Conservation (phyloP, 139 green algal genomes). For the Haematococcus sp. region DNA sequence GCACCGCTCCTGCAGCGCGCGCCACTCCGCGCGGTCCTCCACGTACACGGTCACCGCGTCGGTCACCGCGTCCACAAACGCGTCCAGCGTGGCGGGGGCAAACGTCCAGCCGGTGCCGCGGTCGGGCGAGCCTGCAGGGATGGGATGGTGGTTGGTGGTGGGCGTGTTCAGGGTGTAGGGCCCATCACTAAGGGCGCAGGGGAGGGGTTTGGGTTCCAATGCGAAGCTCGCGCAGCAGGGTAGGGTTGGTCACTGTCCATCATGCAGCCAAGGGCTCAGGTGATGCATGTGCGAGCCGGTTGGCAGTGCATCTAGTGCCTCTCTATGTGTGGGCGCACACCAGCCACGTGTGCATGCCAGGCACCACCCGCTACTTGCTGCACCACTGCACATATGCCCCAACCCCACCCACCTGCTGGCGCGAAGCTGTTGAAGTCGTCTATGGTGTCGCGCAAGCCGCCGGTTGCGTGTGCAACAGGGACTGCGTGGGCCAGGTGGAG, state of each 20-base stretch:
- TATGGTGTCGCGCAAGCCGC: conserved; percentile 84
- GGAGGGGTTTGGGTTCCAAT: background rate
- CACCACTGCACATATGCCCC: no score
- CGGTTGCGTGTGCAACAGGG: conserved; percentile 80
- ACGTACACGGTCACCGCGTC: conserved; percentile 52
- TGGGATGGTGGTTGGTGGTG: no score
- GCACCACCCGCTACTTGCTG: no score
- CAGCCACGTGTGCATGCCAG: no score
- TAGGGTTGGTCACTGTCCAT: background rate
- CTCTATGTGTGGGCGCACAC: no score
- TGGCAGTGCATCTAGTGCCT: no score
- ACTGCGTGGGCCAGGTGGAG: conserved; percentile 31
- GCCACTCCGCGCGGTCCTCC: conserved; percentile 53
- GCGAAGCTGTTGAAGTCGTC: conserved; percentile 72
- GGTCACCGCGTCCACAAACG: conserved; percentile 56
- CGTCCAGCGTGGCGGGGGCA: conserved; percentile 35
- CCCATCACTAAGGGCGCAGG: background rate
- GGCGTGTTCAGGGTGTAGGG: no score
- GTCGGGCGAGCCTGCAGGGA: background rate
- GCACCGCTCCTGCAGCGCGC: conserved; percentile 44
- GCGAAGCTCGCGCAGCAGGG: background rate
- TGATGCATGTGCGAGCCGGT: no score
- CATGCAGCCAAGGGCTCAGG: background rate
- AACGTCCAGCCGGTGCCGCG: conserved; percentile 75
- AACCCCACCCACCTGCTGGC: conserved; percentile 17